phyloP scores from a whole-genome alignment of 176 grass and related monocot species.

The Zoysia japonica region DNA sequence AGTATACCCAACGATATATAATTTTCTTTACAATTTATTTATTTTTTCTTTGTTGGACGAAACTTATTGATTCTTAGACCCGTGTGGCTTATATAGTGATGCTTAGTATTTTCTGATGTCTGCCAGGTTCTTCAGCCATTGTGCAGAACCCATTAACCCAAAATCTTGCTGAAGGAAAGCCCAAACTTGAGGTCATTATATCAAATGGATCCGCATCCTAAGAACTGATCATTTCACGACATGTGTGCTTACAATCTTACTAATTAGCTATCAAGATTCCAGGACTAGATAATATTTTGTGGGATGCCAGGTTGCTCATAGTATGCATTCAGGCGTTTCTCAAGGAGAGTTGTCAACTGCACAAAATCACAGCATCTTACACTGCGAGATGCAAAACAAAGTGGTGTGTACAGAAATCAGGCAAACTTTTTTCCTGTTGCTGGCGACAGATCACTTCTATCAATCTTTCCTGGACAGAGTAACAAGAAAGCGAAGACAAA shows the following conservation, averaged over 20 bases:
- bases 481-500: constrained; percentile 4
- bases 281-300: neutral
- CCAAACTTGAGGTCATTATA: neutral
- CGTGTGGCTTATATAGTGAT: constrained; percentile 18
- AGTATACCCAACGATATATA: neutral
- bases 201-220: neutral
- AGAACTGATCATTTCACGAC: neutral
- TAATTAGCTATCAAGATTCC: neutral
- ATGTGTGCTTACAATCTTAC: neutral
- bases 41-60: neutral
- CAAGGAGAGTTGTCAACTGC: neutral
- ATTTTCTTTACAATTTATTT: neutral
- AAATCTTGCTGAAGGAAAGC: neutral
- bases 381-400: neutral
- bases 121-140: constrained; percentile 5
- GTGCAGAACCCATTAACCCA: neutral
- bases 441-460: constrained; percentile 1
- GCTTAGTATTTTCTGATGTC: neutral
- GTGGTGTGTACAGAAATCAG: constrained; percentile 27
- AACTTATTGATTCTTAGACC: neutral
- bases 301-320: neutral
- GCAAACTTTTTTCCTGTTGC: constrained; percentile 17
- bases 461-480: constrained; percentile 12
- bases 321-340: neutral
- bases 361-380: neutral